These are phyloP conservation scores for Vanrija pseudolonga DNA, from an alignment of 1,284 basidiomycete genomes.

Conservation along the genomic window DNA sequence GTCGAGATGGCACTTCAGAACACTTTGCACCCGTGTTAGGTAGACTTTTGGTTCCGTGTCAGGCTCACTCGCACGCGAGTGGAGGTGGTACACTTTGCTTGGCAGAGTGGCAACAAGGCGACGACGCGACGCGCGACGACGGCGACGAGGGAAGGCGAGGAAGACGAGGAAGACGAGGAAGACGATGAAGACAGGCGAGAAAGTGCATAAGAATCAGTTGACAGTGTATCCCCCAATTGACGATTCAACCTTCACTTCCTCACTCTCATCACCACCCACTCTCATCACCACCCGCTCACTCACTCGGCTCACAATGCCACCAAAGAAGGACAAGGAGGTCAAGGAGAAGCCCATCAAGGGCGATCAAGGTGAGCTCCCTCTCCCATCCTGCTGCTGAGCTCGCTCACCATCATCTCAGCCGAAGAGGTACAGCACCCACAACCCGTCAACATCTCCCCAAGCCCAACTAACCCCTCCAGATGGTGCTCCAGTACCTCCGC, in stretches of 20 bases:
- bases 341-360: constrained; percentile 44
- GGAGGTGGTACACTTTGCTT: background rate
- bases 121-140: no score
- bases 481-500: constrained; percentile 45
- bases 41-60: background rate
- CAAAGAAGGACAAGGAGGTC: constrained; percentile 76
- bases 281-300: background rate
- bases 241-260: background rate
- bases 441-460: no score
- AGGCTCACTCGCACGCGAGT: background rate
- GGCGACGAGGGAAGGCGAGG: no score
- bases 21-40: background rate
- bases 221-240: no score
- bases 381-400: no score
- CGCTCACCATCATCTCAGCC: constrained; percentile 20
- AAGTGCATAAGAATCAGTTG: background rate
- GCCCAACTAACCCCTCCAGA: constrained; percentile 18
- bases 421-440: constrained; percentile 31
- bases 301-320: constrained; percentile 33
- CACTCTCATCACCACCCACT: background rate
- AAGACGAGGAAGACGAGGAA: background rate
- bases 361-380: constrained; percentile 42
- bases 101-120: no score
- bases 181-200: background rate
- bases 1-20: background rate